Conservation (phyloP, 2,329 filamentous ascomycete genomes). For the Talaromyces amestolkiae region DNA sequence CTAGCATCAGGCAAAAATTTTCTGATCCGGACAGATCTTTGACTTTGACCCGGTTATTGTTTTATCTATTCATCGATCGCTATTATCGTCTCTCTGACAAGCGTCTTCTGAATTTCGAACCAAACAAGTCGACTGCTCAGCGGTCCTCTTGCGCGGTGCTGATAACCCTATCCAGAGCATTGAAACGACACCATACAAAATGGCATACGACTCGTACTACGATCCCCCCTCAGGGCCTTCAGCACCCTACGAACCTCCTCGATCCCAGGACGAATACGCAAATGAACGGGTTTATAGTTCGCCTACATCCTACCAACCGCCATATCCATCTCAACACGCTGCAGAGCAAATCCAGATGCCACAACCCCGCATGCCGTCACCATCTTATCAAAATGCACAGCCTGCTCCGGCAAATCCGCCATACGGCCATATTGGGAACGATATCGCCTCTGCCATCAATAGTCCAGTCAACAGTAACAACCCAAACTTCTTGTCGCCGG, state of each 20-base stretch:
- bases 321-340: conserved; percentile 34
- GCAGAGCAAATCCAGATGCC: conserved; percentile 36
- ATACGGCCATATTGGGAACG: conserved; percentile 5
- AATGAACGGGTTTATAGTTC: conserved; percentile 8
- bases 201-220: conserved; percentile 17
- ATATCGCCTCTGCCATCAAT: not conserved
- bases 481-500: conserved; percentile 55
- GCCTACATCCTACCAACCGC: conserved; percentile 28
- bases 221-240: not conserved
- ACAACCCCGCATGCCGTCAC: conserved; percentile 33
- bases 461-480: conserved; percentile 41
- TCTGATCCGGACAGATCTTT: not conserved
- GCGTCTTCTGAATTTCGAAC: not conserved
- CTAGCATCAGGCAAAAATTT: conserved; percentile 6
- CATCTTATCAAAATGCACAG: conserved; percentile 18
- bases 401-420: conserved; percentile 24
- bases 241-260: conserved; percentile 30
- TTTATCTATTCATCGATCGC: not conserved
- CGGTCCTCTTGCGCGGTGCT: conserved; percentile 18
- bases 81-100: not conserved
- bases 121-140: conserved; percentile 18
- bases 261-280: conserved; percentile 17
- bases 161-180: not conserved
- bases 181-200: not conserved
- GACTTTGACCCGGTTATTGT: not conserved